Conservation (phyloP, 805 yeast species). For the Sungouiozyma intestinalis region DNA sequence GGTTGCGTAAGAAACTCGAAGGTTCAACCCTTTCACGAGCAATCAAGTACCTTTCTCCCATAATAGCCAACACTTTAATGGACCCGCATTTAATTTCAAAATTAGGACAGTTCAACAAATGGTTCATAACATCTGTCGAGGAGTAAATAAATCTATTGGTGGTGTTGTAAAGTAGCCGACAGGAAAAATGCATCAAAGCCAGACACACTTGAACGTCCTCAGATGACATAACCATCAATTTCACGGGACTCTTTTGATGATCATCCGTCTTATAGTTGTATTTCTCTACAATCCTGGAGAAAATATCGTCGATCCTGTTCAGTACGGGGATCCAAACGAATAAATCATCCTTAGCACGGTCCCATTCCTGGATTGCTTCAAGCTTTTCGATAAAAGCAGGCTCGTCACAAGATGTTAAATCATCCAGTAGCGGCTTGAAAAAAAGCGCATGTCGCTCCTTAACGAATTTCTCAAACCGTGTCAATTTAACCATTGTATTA, state of each 20-base stretch:
- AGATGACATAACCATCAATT: slow-evolving; percentile 34
- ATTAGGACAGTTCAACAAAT: slow-evolving; percentile 49
- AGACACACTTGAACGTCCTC: slow-evolving; percentile 40
- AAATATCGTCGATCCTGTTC: slow-evolving; percentile 61
- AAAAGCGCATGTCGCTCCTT: slow-evolving; percentile 37
- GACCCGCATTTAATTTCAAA: slow-evolving; percentile 50
- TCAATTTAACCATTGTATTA: slow-evolving; percentile 22
- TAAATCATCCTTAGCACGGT: slow-evolving; percentile 56
- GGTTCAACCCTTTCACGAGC: slow-evolving; percentile 24
- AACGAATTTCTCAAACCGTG: slow-evolving; percentile 23
- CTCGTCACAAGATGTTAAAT: slow-evolving; percentile 30
- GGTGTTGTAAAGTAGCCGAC: slow-evolving; percentile 56
- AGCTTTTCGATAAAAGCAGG: slow-evolving; percentile 34
- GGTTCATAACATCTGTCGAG: slow-evolving; percentile 51
- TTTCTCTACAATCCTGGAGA: slow-evolving; percentile 43
- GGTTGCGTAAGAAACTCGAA: slow-evolving; percentile 16
- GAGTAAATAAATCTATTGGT: slow-evolving; percentile 56
- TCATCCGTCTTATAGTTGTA: slow-evolving; percentile 31
- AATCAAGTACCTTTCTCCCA: slow-evolving; percentile 50
- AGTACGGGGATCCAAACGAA: slow-evolving; percentile 69
- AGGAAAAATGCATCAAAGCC: slow-evolving; percentile 51
- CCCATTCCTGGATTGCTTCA: slow-evolving; percentile 38
- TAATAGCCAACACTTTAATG: slow-evolving; percentile 45
- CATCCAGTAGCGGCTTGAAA: slow-evolving; percentile 30
- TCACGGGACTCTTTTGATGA: slow-evolving; percentile 37